Conservation (phyloP, 208 protist genomes). For the Balamuthia mandrillaris region DNA sequence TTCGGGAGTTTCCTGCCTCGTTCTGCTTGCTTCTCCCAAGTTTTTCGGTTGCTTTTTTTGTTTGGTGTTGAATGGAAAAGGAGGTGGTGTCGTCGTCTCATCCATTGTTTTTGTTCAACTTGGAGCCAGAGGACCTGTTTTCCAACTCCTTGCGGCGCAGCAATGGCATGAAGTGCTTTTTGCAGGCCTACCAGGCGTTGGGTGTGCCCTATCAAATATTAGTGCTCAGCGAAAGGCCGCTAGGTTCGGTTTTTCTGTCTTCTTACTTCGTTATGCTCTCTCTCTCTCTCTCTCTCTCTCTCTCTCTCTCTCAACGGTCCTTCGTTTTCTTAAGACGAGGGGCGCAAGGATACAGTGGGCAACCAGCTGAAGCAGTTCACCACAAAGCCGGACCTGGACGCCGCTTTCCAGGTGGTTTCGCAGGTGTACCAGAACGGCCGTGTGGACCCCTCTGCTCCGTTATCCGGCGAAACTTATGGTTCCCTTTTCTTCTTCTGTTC, state of each 20-base stretch:
- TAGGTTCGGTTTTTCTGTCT: no score
- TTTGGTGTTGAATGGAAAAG: no score
- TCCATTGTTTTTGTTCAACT: slow-evolving; percentile 18
- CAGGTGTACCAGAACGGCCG: neutral
- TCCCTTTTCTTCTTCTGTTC: no score
- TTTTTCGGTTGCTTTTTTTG: no score
- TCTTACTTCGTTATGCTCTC: no score
- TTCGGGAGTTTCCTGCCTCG: no score
- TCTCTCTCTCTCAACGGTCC: no score
- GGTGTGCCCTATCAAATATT: neutral
- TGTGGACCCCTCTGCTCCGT: neutral
- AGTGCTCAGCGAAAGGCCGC: neutral
- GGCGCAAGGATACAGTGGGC: neutral
- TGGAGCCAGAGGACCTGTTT: neutral
- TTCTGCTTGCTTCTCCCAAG: no score
- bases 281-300: no score
- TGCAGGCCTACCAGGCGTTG: slow-evolving; percentile 4
- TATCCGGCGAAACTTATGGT: neutral
- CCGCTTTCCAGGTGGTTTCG: neutral
- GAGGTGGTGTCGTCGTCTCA: no score
- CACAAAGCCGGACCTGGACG: neutral
- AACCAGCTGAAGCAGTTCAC: neutral
- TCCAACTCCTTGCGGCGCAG: neutral
- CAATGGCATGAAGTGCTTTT: slow-evolving; percentile 2
- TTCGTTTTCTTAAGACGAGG: no score